phyloP scores from a whole-genome alignment of 2,329 filamentous ascomycete genomes.

The Periconia sp. region DNA sequence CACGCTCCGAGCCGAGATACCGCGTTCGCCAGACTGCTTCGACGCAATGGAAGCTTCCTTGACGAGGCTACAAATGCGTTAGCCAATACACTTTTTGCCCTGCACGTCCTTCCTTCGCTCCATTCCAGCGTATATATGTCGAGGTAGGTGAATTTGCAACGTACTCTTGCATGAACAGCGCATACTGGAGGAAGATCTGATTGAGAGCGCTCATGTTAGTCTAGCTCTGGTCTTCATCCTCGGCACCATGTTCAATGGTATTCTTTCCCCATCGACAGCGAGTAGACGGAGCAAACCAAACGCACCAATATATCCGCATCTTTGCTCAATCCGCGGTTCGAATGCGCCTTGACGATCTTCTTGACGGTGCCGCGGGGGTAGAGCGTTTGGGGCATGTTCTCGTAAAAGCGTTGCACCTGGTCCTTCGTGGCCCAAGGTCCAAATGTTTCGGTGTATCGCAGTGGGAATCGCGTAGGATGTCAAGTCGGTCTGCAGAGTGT shows the following conservation, averaged over 20 bases:
- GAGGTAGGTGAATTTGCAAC: slow-evolving; percentile 23
- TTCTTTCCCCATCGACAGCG: too few species aligned
- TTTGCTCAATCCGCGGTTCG: slow-evolving; percentile 78
- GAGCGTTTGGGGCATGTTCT: slow-evolving; percentile 71
- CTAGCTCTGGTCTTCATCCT: too few species aligned
- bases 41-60: slow-evolving; percentile 80
- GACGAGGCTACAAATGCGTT: slow-evolving; percentile 64
- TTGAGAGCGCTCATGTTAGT: too few species aligned
- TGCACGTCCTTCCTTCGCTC: slow-evolving; percentile 4
- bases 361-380: slow-evolving; percentile 86
- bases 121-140: too few species aligned
- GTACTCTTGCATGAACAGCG: slow-evolving; percentile 76
- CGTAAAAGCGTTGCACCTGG: slow-evolving; percentile 56
- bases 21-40: slow-evolving; percentile 74
- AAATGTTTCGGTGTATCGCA: neutral
- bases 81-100: neutral
- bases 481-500: neutral
- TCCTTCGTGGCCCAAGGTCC: too few species aligned
- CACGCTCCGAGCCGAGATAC: slow-evolving; percentile 76
- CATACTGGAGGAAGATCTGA: slow-evolving; percentile 84
- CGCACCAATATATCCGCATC: slow-evolving; percentile 84
- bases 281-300: too few species aligned
- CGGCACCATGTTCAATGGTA: too few species aligned
- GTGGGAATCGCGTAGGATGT: neutral
- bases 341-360: slow-evolving; percentile 89